Evolutionary conservation across 768 basidiomycete genomes (phyloP).

Genomic region (Tulasnella sp.): DNA sequence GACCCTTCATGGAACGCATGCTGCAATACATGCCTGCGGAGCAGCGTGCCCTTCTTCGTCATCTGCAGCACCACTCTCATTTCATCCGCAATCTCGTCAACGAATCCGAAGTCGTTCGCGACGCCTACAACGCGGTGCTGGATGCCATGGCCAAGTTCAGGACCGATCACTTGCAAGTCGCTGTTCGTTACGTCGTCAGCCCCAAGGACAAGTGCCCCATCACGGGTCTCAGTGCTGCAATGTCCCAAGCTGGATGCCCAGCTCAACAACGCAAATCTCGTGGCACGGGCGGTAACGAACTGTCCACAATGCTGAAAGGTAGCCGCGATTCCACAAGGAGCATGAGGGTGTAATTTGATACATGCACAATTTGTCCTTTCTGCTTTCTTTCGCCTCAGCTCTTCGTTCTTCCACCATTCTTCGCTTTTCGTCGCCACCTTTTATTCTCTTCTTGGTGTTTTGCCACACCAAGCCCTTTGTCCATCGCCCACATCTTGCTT

Average conservation of each 20-base stretch:
- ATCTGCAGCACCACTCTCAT: slow-evolving; percentile 56
- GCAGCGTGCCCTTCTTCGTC: slow-evolving; percentile 73
- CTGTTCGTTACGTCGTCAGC: slow-evolving; percentile 28
- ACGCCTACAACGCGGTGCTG: slow-evolving; percentile 14
- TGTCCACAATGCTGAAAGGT: slow-evolving; percentile 24
- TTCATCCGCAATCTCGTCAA: slow-evolving; percentile 59
- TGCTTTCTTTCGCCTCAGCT: neutral
- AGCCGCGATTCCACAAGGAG: slow-evolving; percentile 25
- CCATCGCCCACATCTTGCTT: neutral
- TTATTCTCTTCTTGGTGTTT: slow-evolving; percentile 18
- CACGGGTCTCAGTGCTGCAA: slow-evolving; percentile 11
- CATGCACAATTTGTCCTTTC: neutral
- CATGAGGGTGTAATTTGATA: neutral
- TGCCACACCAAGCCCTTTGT: neutral
- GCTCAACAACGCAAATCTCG: slow-evolving; percentile 15
- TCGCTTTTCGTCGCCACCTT: neutral
- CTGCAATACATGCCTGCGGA: slow-evolving; percentile 90
- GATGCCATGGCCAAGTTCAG: slow-evolving; percentile 29
- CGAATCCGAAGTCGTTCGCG: neutral
- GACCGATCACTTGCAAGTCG: slow-evolving; percentile 27
- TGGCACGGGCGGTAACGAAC: slow-evolving; percentile 28
- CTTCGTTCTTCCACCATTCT: slow-evolving; percentile 9
- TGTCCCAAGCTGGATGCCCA: slow-evolving; percentile 15
- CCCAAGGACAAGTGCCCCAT: slow-evolving; percentile 28
- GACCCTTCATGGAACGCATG: slow-evolving; percentile 77